phyloP scores from a whole-genome alignment of 768 basidiomycete species.

The Auricularia heimuer region DNA sequence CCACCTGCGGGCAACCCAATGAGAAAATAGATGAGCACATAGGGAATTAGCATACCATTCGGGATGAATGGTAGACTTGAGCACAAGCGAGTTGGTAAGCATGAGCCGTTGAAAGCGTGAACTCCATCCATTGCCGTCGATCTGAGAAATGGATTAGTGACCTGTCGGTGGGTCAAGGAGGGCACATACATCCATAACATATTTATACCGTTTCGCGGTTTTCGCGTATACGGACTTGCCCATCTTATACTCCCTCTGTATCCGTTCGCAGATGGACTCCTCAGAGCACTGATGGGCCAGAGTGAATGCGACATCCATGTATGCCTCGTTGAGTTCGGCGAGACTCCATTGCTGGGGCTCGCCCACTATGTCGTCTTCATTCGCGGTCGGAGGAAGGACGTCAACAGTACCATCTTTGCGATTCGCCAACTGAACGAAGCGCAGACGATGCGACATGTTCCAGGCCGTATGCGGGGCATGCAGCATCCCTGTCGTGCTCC shows the following conservation, averaged over 20 bases:
- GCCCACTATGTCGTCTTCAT: slow-evolving; percentile 24
- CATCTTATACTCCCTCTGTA: slow-evolving; percentile 43
- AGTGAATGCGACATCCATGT: slow-evolving; percentile 53
- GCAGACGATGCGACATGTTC: slow-evolving; percentile 40
- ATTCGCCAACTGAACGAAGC: slow-evolving; percentile 36
- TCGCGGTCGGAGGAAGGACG: slow-evolving; percentile 27
- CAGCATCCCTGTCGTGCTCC: slow-evolving; percentile 59
- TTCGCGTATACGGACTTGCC: slow-evolving; percentile 30
- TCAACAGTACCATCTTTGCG: slow-evolving; percentile 28
- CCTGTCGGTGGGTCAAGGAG: background rate
- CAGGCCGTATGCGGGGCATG: slow-evolving; percentile 33
- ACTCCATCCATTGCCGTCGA: slow-evolving; percentile 40
- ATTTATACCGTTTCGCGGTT: slow-evolving; percentile 51
- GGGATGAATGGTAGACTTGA: slow-evolving; percentile 65
- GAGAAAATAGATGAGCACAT: background rate
- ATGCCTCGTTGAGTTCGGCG: slow-evolving; percentile 36
- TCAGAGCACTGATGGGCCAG: slow-evolving; percentile 37
- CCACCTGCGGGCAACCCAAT: slow-evolving; percentile 28
- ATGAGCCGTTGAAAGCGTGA: slow-evolving; percentile 59
- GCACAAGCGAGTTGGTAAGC: slow-evolving; percentile 49
- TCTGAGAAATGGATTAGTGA: slow-evolving; percentile 15
- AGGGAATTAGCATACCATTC: slow-evolving; percentile 43
- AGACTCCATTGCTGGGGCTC: slow-evolving; percentile 14
- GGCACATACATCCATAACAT: slow-evolving; percentile 34
- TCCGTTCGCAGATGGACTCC: slow-evolving; percentile 30